A percentile compares a stretch with the other conserved stretches of the same genome.
These are phyloP conservation scores for Coemansia sp. DNA, from an alignment of 192 early-diverging fungal species.

Conservation along the genomic window DNA sequence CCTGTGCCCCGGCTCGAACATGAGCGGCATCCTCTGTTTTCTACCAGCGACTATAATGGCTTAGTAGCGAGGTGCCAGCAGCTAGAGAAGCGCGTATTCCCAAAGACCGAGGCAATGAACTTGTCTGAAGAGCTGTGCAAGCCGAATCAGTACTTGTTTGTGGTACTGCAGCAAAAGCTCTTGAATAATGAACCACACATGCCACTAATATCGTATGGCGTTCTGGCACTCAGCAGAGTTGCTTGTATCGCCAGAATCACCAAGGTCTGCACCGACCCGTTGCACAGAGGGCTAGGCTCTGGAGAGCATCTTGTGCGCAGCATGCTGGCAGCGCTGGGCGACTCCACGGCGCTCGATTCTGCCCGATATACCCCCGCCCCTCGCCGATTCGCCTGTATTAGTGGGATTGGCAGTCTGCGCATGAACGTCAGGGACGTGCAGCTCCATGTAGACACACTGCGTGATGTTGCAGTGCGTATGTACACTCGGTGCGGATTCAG, in stretches of 20 bases:
- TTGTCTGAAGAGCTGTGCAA: slow-evolving; percentile 19
- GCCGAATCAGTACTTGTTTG: slow-evolving; percentile 25
- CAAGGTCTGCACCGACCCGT: slow-evolving; percentile 27
- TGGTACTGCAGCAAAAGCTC: neutral
- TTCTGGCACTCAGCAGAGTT: slow-evolving; percentile 15
- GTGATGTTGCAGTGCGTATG: slow-evolving; percentile 15
- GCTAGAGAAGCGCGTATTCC: slow-evolving; percentile 29
- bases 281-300: slow-evolving; percentile 9
- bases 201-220: slow-evolving; percentile 13
- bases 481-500: slow-evolving; percentile 23
- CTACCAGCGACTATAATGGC: slow-evolving; percentile 4
- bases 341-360: neutral
- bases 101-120: slow-evolving; percentile 33
- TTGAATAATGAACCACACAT: neutral
- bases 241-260: slow-evolving; percentile 21
- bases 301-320: slow-evolving; percentile 16
- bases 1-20: slow-evolving; percentile 13
- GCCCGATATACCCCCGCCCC: neutral
- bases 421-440: neutral
- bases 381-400: neutral
- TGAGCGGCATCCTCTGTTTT: slow-evolving; percentile 8
- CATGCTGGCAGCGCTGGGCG: slow-evolving; percentile 17
- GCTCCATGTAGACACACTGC: slow-evolving; percentile 26
- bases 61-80: slow-evolving; percentile 22
- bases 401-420: neutral